Percentiles rank a stretch among this genome's conserved stretches.
Evolutionary conservation across 2,329 filamentous ascomycete species (phyloP).

Genomic region (Claviceps paspali): DNA sequence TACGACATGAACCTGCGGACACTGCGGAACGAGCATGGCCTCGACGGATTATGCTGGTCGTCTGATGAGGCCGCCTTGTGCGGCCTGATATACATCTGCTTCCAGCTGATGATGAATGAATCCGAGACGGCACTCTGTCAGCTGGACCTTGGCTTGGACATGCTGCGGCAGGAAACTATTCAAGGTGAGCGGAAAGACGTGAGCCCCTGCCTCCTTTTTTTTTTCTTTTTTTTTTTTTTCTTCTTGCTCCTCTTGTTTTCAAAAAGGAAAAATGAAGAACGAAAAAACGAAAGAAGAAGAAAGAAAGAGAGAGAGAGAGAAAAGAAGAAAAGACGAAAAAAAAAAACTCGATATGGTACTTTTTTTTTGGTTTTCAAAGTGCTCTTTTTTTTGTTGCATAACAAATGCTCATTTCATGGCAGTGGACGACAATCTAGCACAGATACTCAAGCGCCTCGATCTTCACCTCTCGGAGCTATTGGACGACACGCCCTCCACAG

Average conservation of each 20-base stretch:
- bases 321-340: too few species aligned
- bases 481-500: background rate
- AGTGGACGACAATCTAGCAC: background rate
- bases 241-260: too few species aligned
- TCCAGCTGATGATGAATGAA: slow-evolving; percentile 7
- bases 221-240: background rate
- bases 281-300: too few species aligned
- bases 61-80: slow-evolving; percentile 4
- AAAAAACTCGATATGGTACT: too few species aligned
- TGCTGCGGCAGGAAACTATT: background rate
- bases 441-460: background rate
- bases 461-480: background rate
- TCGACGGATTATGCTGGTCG: background rate
- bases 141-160: slow-evolving; percentile 2
- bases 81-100: slow-evolving; percentile 8
- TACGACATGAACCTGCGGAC: background rate
- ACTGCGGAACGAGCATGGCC: too few species aligned
- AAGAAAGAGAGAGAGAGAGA: too few species aligned
- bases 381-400: background rate
- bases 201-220: too few species aligned
- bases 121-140: slow-evolving; percentile 5
- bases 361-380: too few species aligned
- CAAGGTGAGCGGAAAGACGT: background rate
- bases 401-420: too few species aligned
- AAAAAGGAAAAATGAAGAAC: too few species aligned